Evolutionary conservation across 2,329 filamentous ascomycete species (phyloP), one percentile per base, ranked within the genome.

Genomic region (Pseudophaeomoniella oleicola): DNA sequence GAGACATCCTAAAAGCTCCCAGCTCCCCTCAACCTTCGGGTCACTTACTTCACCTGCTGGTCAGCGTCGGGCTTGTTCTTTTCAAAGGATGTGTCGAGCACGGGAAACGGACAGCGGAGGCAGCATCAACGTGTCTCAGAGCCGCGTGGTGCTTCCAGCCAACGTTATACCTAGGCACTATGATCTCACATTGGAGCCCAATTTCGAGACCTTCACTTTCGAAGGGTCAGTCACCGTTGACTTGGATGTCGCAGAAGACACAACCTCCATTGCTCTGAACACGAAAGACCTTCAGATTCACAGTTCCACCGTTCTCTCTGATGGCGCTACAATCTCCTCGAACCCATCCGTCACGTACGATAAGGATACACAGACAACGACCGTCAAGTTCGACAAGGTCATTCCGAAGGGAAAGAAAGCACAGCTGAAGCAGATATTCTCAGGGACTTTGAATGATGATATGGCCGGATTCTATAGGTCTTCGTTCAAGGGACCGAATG

Each of bases 381-480:
- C 77, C 51, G 71, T 94, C 55, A 74, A 75, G 46, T 86, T 96
- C 53, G 70, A 77, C 46, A 71, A 86, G 54, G 69, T 67, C 33
- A 66, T 96, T 42, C 59, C 74, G 15, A 80, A 81, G 43, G 85
- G 82, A 16, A 70, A 72, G 51, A 87, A 86, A 66, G 83, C 81
- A 14, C 77, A 78, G 60, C 62, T 92, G 42, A 77, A 78, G 52
- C 74, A 86, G 50, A 78, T 72, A 47, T 94, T 92, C 60, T 78
- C 73, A 6, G 86, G 86, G 30, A 71, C 68, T 31, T 64, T 94
- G 51, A 94, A 93, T 58, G 83, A 93, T 57, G 88, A 90, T 62
- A 93, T 96, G 85, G 87, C 87, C 34, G 88, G 88, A 34, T 96
- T 96, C 71, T 96, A 96, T 63, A 77, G 88, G 40, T 94, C 86